Percentiles rank a stretch among this genome's conserved stretches.
Evolutionary conservation across 2,329 filamentous ascomycete genomes (phyloP).

Genomic region (Sporothrix pseudoabietina): DNA sequence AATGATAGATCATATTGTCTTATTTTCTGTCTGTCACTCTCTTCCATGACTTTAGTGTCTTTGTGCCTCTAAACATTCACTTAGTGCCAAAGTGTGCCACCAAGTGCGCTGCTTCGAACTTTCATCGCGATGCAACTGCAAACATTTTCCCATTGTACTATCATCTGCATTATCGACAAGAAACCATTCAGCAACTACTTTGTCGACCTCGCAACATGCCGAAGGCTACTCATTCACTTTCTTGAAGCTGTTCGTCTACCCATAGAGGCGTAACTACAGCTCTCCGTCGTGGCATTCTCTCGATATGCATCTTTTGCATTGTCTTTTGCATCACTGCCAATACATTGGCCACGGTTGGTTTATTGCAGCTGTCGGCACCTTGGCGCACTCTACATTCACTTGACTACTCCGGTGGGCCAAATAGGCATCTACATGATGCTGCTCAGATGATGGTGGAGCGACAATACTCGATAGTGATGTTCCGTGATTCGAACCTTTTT

Average conservation of each 20-base stretch:
- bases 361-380: not conserved
- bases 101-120: not conserved
- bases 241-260: not conserved
- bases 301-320: not conserved
- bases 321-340: not conserved
- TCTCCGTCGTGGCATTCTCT: not conserved
- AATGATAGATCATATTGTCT: slow-evolving; percentile 4
- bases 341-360: not conserved
- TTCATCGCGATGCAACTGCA: not conserved
- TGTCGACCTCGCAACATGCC: not conserved
- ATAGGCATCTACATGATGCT: not conserved
- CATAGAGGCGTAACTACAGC: not conserved
- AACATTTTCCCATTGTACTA: not conserved
- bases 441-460: not conserved
- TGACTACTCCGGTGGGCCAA: not conserved
- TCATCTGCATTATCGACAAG: no score
- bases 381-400: not conserved
- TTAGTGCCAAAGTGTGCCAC: not conserved
- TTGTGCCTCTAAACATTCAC: not conserved
- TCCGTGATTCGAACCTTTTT: not conserved
- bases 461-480: not conserved
- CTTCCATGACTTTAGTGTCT: not conserved
- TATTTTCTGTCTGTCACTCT: not conserved
- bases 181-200: not conserved
- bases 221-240: not conserved